Conservation (phyloP, 2,329 filamentous ascomycete species). For the Fusarium mexicanum region DNA sequence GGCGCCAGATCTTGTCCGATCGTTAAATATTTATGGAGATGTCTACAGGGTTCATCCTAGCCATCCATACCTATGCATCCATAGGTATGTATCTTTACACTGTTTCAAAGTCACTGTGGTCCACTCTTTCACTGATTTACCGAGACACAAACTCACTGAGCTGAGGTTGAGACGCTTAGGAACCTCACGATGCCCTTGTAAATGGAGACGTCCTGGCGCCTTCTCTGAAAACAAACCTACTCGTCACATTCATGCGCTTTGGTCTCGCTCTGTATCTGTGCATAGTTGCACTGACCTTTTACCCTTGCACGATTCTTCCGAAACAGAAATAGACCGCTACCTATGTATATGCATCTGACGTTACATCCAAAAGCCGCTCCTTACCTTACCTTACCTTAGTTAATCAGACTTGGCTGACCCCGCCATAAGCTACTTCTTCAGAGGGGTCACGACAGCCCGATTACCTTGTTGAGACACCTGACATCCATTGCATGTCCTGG, state of each 20-base stretch:
- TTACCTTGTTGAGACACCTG: slow-evolving; percentile 11
- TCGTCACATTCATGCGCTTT: neutral
- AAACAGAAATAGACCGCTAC: neutral
- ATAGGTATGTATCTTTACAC: no score
- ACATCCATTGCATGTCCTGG: neutral
- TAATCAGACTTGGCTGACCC: neutral
- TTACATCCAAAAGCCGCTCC: slow-evolving; percentile 2
- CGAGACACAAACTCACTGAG: neutral
- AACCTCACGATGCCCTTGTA: slow-evolving; percentile 10
- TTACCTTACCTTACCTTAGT: neutral
- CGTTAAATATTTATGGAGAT: slow-evolving; percentile 14
- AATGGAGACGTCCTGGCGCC: neutral
- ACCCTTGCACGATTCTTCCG: neutral
- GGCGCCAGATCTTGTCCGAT: slow-evolving; percentile 39
- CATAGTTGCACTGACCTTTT: neutral
- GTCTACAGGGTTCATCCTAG: slow-evolving; percentile 6
- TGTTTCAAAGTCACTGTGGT: no score
- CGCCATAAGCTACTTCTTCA: slow-evolving; percentile 11
- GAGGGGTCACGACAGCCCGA: neutral
- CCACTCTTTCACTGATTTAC: neutral
- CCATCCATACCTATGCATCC: neutral
- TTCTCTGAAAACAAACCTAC: neutral
- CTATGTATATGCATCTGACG: neutral
- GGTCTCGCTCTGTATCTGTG: neutral
- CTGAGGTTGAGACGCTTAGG: slow-evolving; percentile 7